Evolutionary conservation across 192 early-diverging fungal species (phyloP).

Genomic region (Coemansia nantahalensis): DNA sequence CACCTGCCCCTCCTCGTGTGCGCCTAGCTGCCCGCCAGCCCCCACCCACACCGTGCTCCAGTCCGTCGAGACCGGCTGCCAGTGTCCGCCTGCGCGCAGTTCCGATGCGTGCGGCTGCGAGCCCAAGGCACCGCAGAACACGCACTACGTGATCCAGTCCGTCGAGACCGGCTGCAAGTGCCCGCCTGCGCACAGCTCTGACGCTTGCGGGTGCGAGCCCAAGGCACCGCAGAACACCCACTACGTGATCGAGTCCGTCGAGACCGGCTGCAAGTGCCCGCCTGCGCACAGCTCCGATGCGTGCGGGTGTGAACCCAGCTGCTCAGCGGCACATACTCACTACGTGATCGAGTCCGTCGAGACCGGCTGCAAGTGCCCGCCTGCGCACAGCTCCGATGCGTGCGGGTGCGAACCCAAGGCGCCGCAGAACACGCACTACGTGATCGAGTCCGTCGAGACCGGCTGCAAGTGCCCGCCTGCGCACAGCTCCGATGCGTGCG

Average conservation of each 20-base stretch:
- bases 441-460: slow-evolving; percentile 21
- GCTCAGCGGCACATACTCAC: no score
- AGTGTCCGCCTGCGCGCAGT: not conserved
- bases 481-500: no score
- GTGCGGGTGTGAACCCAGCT: not conserved
- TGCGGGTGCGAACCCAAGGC: no score
- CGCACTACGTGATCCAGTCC: slow-evolving; percentile 25
- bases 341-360: slow-evolving; percentile 26
- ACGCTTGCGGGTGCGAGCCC: no score
- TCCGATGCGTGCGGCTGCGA: no score
- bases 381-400: no score
- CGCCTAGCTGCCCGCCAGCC: not conserved
- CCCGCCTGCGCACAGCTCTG: no score
- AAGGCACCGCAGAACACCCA: slow-evolving; percentile 8
- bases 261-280: no score
- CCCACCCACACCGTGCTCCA: slow-evolving; percentile 14
- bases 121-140: slow-evolving; percentile 9
- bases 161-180: slow-evolving; percentile 14
- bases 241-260: slow-evolving; percentile 23
- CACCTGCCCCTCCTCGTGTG: not conserved
- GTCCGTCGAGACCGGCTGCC: slow-evolving; percentile 12
- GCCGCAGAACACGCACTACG: slow-evolving; percentile 26
- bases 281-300: no score
- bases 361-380: no score
- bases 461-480: slow-evolving; percentile 1